A percentile compares a stretch with the other conserved stretches of the same genome.
phyloP scores from a whole-genome alignment of 2,329 filamentous ascomycete species.

The Hirsutella thompsonii region DNA sequence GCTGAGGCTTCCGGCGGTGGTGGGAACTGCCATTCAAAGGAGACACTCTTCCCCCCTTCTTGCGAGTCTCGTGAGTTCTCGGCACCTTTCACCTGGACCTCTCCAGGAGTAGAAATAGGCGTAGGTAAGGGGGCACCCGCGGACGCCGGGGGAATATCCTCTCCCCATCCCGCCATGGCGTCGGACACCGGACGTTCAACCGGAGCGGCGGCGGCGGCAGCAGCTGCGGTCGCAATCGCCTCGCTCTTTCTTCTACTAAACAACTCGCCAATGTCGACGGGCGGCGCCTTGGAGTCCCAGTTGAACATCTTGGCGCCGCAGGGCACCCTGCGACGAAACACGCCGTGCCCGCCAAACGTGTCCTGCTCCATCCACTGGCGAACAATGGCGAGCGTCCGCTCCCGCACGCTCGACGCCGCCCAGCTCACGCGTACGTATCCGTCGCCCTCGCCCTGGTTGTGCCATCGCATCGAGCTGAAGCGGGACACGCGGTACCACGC shows the following conservation, averaged over 20 bases:
- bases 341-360: slow-evolving; percentile 37
- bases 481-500: slow-evolving; percentile 54
- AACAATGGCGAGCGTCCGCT: slow-evolving; percentile 43
- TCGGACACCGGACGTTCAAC: too few species aligned
- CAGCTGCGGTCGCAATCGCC: slow-evolving; percentile 6
- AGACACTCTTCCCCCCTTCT: too few species aligned
- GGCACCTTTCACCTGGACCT: too few species aligned
- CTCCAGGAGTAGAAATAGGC: too few species aligned
- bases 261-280: slow-evolving; percentile 31
- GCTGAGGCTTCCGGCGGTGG: not conserved
- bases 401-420: slow-evolving; percentile 38
- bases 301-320: slow-evolving; percentile 42
- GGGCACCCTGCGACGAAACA: slow-evolving; percentile 21
- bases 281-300: slow-evolving; percentile 42
- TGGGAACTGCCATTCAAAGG: not conserved
- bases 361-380: slow-evolving; percentile 55
- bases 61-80: too few species aligned
- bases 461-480: slow-evolving; percentile 42
- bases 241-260: slow-evolving; percentile 14
- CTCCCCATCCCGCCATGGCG: not conserved
- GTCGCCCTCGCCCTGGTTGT: slow-evolving; percentile 44
- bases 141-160: not conserved
- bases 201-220: too few species aligned
- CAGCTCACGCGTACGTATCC: slow-evolving; percentile 48
- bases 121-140: too few species aligned